These are phyloP conservation scores for Nephelium lappaceum DNA, from an alignment of 345 rosid species.

Conservation along the genomic window DNA sequence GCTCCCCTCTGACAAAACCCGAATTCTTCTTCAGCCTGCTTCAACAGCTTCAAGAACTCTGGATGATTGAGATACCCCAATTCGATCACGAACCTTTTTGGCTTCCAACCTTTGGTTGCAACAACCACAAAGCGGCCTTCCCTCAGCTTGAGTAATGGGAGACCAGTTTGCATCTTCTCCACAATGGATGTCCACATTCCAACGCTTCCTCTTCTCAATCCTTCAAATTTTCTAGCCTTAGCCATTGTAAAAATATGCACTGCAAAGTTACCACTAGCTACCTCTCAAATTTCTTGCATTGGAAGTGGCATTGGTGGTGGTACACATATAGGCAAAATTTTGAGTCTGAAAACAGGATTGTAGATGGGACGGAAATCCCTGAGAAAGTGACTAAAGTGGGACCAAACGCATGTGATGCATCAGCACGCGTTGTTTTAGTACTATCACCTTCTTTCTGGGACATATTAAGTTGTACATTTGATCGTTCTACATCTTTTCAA, in stretches of 20 bases:
- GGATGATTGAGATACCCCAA: slow-evolving; percentile 34
- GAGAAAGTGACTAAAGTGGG: slow-evolving; percentile 17
- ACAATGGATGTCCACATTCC: slow-evolving; percentile 20
- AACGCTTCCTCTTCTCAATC: slow-evolving; percentile 21
- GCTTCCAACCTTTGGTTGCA: slow-evolving; percentile 36
- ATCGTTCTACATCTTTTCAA: background rate
- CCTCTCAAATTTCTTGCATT: background rate
- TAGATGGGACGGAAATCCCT: slow-evolving; percentile 1
- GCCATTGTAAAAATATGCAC: slow-evolving; percentile 5
- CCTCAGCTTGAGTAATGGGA: slow-evolving; percentile 30
- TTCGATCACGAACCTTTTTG: slow-evolving; percentile 32
- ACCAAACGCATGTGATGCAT: slow-evolving; percentile 16
- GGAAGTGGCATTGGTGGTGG: background rate
- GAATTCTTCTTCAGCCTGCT: slow-evolving; percentile 39
- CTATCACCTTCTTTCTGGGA: slow-evolving; percentile 5
- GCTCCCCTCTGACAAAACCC: slow-evolving; percentile 36
- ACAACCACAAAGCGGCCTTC: slow-evolving; percentile 53
- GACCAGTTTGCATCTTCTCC: slow-evolving; percentile 31
- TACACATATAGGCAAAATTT: background rate
- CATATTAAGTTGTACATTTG: no score
- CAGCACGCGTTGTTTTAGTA: slow-evolving; percentile 8
- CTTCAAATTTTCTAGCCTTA: slow-evolving; percentile 14
- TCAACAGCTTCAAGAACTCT: slow-evolving; percentile 32
- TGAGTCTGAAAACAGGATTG: background rate
- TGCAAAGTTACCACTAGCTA: background rate